Base-by-base conservation (phyloP, 2,329 filamentous ascomycete species). In the Fusarium hainanense region DNA sequence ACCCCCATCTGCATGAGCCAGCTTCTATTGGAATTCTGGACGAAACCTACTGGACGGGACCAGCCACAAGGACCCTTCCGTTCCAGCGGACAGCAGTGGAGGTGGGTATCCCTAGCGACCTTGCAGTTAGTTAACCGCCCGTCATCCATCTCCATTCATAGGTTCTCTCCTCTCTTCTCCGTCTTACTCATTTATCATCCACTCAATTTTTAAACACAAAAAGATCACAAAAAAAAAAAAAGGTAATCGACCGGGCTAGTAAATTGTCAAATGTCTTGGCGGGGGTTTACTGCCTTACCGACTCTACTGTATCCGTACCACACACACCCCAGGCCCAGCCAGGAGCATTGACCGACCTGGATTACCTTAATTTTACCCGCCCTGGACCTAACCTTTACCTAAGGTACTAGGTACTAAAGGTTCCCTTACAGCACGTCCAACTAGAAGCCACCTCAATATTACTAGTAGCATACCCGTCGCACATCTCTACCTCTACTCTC, bases 11-110 rank as follows among this genome's bases (percentile, higher is more conserved):
- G 34, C 49, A 52, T 52, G 23, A 51, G 49, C 23, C 25, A 56
- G 58, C 60, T 74, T 72, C 61, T 37, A 60, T 62, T 66, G 68
- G 60, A 56, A 71, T 63, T 64, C 70, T 71, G 42, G 58, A 73
- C 60, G 55, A 60, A 58, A n/a, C 34, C 34, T 37, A 37, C n/a
- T 37, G 18, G 34, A 54, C 51, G 54, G 44, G 56, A 70, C 50
- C 66, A 67, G 51, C 66, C 55, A 69, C n/a, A 48, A 48, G 41
- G 14, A 20, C 27, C 27, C 23, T 42, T 58, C n/a, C 43, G 34
- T 50, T 65, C 58, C 59, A 49, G 20, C 47, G 16, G 28, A 23
- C 14, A 34, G 30, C 21, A 49, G 27, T 18, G 21, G 47, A 23
- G 47, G 34, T 37, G 34, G 46, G 40, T 32, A 20, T 34, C 37